Evolutionary conservation across 202 grass and related monocot genomes (phyloP), one percentile per base, ranked within the genome.

Genomic region (Setaria viridis): DNA sequence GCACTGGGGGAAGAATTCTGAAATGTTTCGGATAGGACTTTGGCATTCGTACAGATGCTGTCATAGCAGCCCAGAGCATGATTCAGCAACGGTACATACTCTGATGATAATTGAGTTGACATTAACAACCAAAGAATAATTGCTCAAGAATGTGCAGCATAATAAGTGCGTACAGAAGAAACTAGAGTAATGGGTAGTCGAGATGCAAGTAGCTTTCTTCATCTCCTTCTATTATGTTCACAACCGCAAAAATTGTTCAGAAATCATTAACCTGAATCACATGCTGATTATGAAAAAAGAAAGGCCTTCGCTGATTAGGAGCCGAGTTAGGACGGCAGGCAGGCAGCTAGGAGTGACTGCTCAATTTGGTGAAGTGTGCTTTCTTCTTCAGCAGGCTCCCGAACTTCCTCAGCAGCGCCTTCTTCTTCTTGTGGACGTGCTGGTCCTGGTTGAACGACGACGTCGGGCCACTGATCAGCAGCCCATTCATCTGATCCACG

Each of bases 331-430:
- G 15, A 48, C 6, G n/a, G 1, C 47, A 49, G 47, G 47, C 5
- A 49, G 50, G 10, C 1, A 41, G 39, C 50, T 77, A 87, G 1
- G 83, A 29, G 32, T 85, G 92, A 63, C 54, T 92, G 50, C 60
- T 92, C 74, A 93, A 53, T 84, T 91, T 91, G 73, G 82, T 89
- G 89, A 84, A 87, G 74, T 95, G 88, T 75, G 87, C 81, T 91
- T 94, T 98, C 88, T 98, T 98, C 87, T 88, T 98, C 60, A 98
- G 90, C 5, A 98, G 80, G 89, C 83, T 98, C 70, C 96, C 91
- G 46, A 98, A 95, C 77, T 95, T 98, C 76, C 84, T 95, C 56
- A 95, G 91, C 78, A 98, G 75, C 50, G 93, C 87, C 90, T 86
- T 91, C 90, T 98, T 98, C 78, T 95, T 98, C 90, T 94, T 98